Conservation (phyloP, 257 asterid species). For the Nicotiana undulata region DNA sequence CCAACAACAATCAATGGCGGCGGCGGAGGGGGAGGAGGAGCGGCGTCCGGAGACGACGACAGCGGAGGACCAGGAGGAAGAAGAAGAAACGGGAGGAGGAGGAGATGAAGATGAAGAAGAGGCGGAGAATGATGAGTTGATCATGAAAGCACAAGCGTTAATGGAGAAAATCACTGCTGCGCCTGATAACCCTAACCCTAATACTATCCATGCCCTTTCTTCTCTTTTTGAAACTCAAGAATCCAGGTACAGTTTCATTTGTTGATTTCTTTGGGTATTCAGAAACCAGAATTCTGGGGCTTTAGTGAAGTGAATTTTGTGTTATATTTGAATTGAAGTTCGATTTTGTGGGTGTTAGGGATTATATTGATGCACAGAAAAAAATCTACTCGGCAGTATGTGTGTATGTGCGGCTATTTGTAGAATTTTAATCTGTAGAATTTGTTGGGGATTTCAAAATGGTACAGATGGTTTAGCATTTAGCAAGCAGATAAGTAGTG, state of each 20-base stretch:
- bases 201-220: conserved; percentile 72
- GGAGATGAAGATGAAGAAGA: conserved; percentile 38
- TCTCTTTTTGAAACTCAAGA: conserved; percentile 78
- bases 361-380: not conserved
- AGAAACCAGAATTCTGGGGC: conserved; percentile 18
- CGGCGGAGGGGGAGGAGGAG: not conserved
- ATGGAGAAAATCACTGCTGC: conserved; percentile 68
- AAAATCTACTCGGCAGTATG: not conserved
- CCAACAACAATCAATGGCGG: conserved; percentile 6
- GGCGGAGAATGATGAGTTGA: conserved; percentile 51
- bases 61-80: not conserved
- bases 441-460: not conserved
- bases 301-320: not conserved
- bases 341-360: not conserved
- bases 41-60: conserved; percentile 5
- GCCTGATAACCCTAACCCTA: conserved; percentile 81
- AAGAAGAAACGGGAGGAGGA: conserved; percentile 1
- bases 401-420: not conserved
- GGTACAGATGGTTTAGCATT: not conserved
- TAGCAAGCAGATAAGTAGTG: not conserved
- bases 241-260: conserved; percentile 45
- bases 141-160: conserved; percentile 59
- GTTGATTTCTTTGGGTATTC: not conserved
- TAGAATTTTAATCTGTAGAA: not conserved
- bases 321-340: not conserved